A percentile compares a stretch with the other conserved stretches of the same genome.
These are phyloP conservation scores for Melanogaster broomeanus DNA, from an alignment of 768 basidiomycete species.

Conservation along the genomic window DNA sequence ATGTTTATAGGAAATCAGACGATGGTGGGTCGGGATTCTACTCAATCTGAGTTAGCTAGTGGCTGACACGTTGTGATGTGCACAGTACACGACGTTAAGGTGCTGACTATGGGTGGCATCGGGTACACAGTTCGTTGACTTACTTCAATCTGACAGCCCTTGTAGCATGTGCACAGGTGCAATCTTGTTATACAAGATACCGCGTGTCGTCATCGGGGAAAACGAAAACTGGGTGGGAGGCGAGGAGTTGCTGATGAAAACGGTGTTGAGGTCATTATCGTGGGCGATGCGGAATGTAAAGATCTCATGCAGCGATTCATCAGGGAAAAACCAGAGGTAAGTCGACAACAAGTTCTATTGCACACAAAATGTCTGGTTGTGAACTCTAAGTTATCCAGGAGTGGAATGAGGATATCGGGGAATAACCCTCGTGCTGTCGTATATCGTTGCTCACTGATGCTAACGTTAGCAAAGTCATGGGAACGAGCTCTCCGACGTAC, in stretches of 20 bases:
- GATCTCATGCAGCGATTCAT: conserved; percentile 60
- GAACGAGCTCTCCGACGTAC: not conserved
- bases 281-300: conserved; percentile 52
- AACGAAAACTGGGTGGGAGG: conserved; percentile 54
- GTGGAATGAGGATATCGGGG: conserved; percentile 67
- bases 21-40: conserved; percentile 38
- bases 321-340: conserved; percentile 52
- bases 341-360: conserved; percentile 9
- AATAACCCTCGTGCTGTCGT: conserved; percentile 20
- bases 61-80: not conserved
- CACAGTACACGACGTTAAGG: conserved; percentile 42
- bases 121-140: not conserved
- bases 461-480: not conserved
- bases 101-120: conserved; percentile 13
- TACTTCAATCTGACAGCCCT: conserved; percentile 38
- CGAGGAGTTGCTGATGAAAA: conserved; percentile 52
- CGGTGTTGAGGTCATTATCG: conserved; percentile 56
- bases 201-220: conserved; percentile 67
- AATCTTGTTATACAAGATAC: conserved; percentile 62
- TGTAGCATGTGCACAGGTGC: conserved; percentile 70
- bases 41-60: not conserved
- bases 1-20: conserved; percentile 48
- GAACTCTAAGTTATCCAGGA: conserved; percentile 35
- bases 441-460: conserved; percentile 6
- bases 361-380: conserved; percentile 1